Base-by-base conservation (phyloP, 2,329 filamentous ascomycete genomes). In the Fusarium torreyae region DNA sequence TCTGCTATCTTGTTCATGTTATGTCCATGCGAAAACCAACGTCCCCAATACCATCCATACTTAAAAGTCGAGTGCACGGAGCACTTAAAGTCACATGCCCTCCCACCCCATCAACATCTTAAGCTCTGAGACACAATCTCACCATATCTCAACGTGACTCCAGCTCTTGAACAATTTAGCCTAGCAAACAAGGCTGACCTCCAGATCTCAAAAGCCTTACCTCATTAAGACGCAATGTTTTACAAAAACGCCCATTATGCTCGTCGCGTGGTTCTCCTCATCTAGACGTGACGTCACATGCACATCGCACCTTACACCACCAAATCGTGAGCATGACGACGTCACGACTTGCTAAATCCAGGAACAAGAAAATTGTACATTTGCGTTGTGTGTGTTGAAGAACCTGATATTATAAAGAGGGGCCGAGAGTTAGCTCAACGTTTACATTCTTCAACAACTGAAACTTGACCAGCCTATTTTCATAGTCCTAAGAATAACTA, bases 261-360 rank as follows among this genome's bases (percentile, higher is more conserved):
- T 36, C 44, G 57, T 73, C 72, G 51, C 70, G 72, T 74, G 69
- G 59, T 55, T 67, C 22, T 24, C 22, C 22, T 24, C 22, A 24
- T 24, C 22, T 24, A 24, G 22, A 24, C 22, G 22, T 75, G 73
- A 75, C 73, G 73, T 75, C 72, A 75, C 73, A 74, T 65, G 71
- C 53, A 38, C 68, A 63, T 57, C 26, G 51, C 52, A 53, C 55
- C 44, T 44, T 44, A 62, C 57, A 49, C 54, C 40, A 57, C 38
- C 46, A 52, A 67, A 61, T 40, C 34, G 66, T 53, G 62, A 66
- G 66, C 71, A 74, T 75, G 71, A 75, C 73, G 72, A 75, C 73
- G 73, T 75, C 73, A 75, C 73, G 72, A 69, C 60, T 68, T 49
- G 43, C 17, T n/a, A 43, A 63, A 61, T 46, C 57, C 38, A 71